A percentile compares a stretch with the other conserved stretches of the same genome.
phyloP scores from a whole-genome alignment of 495 filamentous ascomycete species.

The Schizothecium vesticola region DNA sequence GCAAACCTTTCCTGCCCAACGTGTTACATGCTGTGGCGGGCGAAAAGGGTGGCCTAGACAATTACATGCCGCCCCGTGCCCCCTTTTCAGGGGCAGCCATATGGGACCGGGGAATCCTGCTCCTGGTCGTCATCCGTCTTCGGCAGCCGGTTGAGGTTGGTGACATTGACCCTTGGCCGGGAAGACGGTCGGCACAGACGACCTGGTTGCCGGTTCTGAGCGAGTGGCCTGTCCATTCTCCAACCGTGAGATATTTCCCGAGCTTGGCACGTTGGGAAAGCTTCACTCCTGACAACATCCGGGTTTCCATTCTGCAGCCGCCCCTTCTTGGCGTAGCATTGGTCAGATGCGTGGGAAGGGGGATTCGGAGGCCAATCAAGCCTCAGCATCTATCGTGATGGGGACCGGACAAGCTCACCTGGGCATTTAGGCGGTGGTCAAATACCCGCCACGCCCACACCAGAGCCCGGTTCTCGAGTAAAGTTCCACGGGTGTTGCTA shows the following conservation, averaged over 20 bases:
- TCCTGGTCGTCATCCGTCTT: not conserved
- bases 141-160: not conserved
- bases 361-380: not conserved
- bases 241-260: not conserved
- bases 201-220: not conserved
- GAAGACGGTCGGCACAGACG: not conserved
- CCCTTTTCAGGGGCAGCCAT: not conserved
- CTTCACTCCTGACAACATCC: not conserved
- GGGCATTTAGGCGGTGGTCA: not conserved
- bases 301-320: not conserved
- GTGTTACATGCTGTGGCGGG: not conserved
- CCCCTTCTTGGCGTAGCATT: not conserved
- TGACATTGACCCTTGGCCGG: not conserved
- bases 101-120: not conserved
- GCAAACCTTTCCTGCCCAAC: not conserved
- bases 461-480: not conserved
- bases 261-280: not conserved
- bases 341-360: not conserved
- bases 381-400: not conserved
- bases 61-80: not conserved
- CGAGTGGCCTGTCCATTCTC: not conserved
- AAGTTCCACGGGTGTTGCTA: not conserved
- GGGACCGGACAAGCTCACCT: not conserved
- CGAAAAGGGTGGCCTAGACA: not conserved
- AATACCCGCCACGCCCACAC: not conserved